Conservation (phyloP, 345 rosid genomes). For the Bruguiera parviflora region DNA sequence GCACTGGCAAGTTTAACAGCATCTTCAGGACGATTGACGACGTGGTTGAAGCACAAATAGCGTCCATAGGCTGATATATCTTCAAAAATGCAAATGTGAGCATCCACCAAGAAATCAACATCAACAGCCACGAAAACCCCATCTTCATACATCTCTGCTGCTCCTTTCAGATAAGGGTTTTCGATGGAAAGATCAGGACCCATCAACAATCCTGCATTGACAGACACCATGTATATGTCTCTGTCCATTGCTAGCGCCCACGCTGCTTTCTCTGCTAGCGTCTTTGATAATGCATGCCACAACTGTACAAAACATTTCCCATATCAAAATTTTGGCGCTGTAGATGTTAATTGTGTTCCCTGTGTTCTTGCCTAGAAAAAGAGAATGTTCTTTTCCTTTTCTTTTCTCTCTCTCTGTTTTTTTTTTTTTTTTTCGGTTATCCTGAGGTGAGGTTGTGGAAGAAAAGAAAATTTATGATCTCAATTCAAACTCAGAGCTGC, state of each 20-base stretch:
- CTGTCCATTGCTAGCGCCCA: constrained; percentile 85
- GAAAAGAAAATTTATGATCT: too few relatives aligned
- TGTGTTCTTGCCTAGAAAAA: too few relatives aligned
- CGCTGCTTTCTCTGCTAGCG: constrained; percentile 62
- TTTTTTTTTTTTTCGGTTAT: too few relatives aligned
- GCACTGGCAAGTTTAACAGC: constrained; percentile 37
- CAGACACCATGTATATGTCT: constrained; percentile 51
- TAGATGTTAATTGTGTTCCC: not conserved
- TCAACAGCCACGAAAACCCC: constrained; percentile 59
- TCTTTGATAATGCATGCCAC: constrained; percentile 64
- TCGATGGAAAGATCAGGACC: constrained; percentile 37
- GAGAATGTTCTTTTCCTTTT: too few relatives aligned
- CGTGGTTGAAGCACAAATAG: constrained; percentile 56
- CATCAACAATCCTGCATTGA: constrained; percentile 59
- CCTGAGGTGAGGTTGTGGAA: too few relatives aligned
- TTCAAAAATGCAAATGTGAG: constrained; percentile 56
- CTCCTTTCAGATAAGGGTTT: constrained; percentile 59
- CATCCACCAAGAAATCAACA: constrained; percentile 41
- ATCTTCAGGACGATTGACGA: constrained; percentile 38
- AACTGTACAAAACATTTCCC: constrained; percentile 32
- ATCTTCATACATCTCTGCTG: constrained; percentile 76
- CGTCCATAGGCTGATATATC: constrained; percentile 56
- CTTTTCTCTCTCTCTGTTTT: too few relatives aligned
- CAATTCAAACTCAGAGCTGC: too few relatives aligned
- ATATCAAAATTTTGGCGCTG: too few relatives aligned